Conservation (phyloP, 2,329 filamentous ascomycete species). For the Xylariales sp. region DNA sequence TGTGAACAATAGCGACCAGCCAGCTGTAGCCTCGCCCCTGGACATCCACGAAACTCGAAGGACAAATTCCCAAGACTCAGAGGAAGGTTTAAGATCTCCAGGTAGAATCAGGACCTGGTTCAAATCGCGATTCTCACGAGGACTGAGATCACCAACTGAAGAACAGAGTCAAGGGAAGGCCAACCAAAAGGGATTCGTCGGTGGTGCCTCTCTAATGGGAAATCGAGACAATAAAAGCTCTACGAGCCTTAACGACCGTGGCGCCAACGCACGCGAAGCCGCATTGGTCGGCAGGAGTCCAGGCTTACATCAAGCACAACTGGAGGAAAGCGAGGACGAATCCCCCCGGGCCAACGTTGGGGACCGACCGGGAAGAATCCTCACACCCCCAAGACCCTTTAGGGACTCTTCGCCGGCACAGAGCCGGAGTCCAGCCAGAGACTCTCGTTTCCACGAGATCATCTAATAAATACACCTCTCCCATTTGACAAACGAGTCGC, state of each 20-base stretch:
- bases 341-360: constrained; percentile 49
- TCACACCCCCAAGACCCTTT: constrained; percentile 55
- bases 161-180: constrained; percentile 46
- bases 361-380: constrained; percentile 58
- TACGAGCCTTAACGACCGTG: constrained; percentile 56
- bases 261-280: constrained; percentile 60
- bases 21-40: constrained; percentile 38
- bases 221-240: constrained; percentile 57
- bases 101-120: constrained; percentile 64
- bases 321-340: constrained; percentile 50
- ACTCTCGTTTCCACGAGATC: constrained; percentile 70
- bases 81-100: constrained; percentile 44
- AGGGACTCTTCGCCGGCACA: constrained; percentile 51
- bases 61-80: constrained; percentile 30
- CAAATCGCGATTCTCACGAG: constrained; percentile 63
- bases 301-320: constrained; percentile 33
- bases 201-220: constrained; percentile 61
- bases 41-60: constrained; percentile 24
- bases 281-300: constrained; percentile 57
- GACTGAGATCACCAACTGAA: constrained; percentile 55
- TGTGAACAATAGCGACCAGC: constrained; percentile 44
- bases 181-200: constrained; percentile 59
- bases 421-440: constrained; percentile 64
- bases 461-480: constrained; percentile 49
- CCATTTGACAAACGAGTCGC: background rate